Evolutionary conservation across 192 early-diverging fungal genomes (phyloP), one percentile per base, ranked within the genome.

Genomic region (Jimgerdemannia lactiflua): DNA sequence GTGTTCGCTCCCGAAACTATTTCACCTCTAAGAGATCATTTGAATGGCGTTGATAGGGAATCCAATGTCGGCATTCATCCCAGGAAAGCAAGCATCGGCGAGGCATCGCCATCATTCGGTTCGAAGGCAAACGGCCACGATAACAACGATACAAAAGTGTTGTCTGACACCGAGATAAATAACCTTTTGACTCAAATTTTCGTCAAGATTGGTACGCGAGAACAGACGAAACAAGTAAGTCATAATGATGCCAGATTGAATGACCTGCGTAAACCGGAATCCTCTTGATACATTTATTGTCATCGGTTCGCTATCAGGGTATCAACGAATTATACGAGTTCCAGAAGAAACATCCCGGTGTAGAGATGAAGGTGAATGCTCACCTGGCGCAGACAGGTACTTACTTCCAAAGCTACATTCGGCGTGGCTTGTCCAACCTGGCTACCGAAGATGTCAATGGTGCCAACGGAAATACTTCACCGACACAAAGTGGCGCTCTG

Each of bases 351-450:
- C 87, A 94, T 77, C 94, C 93, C 42, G 82, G 89, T 43, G 84
- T 85, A 59, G 87, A 93, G 70, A 69, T 72, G 10, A 85, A 87
- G 71, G 86, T 95, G 2, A 89, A 90, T 76, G 82, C 83, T 41
- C 84, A 89, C 66, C 75, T 93, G 65, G 79, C 82, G 41, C 82
- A 86, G 64, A 90, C 91, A 7, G 92, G 92, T 18, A 83, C 81
- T 3, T 92, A 89, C 74, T 94, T 93, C 73, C 89, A 91, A 77
- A 87, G 87, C 64, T 95, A 94, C 75, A 95, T 94, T 42, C 83
- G 88, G 69, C 82, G 93, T 42, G 93, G 87, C 6, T 81, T 93
- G 39, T 80, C 80, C 29, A 86, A 89, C 43, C 67, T 91, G 72
- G 91, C 84, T 6, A 81, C 85, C 10, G 87, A 91, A 44, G 89